Percentiles rank a stretch among this genome's conserved stretches.
phyloP scores from a whole-genome alignment of 495 filamentous ascomycete species.

The Aspergillus mulundensis region DNA sequence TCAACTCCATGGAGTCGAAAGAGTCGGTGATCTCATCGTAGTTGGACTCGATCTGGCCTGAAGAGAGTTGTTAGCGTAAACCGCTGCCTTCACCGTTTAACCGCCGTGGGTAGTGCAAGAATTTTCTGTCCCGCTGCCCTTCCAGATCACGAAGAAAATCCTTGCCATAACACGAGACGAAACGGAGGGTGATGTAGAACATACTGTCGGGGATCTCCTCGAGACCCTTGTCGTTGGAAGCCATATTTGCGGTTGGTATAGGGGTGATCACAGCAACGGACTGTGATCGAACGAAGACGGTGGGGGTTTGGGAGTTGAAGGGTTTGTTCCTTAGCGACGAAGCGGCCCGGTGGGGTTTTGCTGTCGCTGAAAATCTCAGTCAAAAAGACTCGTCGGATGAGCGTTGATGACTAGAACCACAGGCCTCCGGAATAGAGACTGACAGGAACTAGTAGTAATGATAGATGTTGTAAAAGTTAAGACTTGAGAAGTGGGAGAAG shows the following conservation, averaged over 20 bases:
- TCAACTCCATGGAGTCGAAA: conserved; percentile 96
- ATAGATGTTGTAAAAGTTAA: conserved; percentile 19
- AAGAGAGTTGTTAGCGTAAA: conserved; percentile 25
- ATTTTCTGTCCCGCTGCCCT: conserved; percentile 6
- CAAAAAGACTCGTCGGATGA: conserved; percentile 17
- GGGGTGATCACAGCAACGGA: conserved; percentile 71
- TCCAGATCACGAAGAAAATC: conserved; percentile 18
- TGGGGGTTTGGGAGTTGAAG: conserved; percentile 36
- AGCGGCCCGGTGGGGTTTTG: conserved; percentile 27
- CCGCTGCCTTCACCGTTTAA: background rate
- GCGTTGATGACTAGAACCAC: conserved; percentile 33
- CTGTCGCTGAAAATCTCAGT: conserved; percentile 33
- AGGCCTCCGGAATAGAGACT: conserved; percentile 36
- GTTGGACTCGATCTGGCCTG: conserved; percentile 99
- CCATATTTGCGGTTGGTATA: conserved; percentile 80
- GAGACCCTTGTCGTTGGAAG: conserved; percentile 86
- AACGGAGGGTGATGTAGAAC: conserved; percentile 28
- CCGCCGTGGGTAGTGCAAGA: background rate
- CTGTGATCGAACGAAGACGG: conserved; percentile 51
- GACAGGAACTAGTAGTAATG: conserved; percentile 25
- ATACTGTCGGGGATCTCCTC: conserved; percentile 90
- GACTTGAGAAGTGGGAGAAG: conserved; percentile 21
- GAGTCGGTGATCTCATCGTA: conserved; percentile 99
- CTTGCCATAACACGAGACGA: conserved; percentile 9
- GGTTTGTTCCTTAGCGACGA: conserved; percentile 33